Percentiles rank a stretch among this genome's conserved stretches.
These are phyloP conservation scores for Leccinum obscurum DNA, from an alignment of 768 basidiomycete genomes.

Conservation along the genomic window DNA sequence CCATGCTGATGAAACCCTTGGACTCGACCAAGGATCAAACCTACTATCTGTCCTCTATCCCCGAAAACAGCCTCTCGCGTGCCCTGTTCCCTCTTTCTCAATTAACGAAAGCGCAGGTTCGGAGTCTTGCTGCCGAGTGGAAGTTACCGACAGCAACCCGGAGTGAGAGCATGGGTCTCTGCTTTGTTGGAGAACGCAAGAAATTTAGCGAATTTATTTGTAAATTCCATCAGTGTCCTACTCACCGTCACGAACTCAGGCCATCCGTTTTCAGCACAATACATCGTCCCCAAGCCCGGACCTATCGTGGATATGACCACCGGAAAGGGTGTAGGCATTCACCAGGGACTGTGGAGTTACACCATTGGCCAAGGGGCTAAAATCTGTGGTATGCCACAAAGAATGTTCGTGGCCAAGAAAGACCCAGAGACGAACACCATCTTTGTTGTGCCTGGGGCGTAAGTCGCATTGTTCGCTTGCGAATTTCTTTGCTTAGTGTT, in stretches of 20 bases:
- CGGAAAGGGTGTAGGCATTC: constrained; percentile 56
- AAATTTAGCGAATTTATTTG: constrained; percentile 75
- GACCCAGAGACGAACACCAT: constrained; percentile 61
- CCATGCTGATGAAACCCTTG: constrained; percentile 50
- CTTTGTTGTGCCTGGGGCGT: constrained; percentile 77
- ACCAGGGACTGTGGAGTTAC: constrained; percentile 79
- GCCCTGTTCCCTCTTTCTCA: constrained; percentile 78
- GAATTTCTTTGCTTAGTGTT: neutral
- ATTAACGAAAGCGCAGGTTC: constrained; percentile 68
- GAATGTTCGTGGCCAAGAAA: constrained; percentile 76
- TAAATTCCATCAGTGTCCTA: constrained; percentile 33
- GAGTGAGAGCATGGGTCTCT: constrained; percentile 91
- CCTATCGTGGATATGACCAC: constrained; percentile 59
- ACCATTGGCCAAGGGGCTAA: constrained; percentile 84
- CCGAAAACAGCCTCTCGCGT: constrained; percentile 61
- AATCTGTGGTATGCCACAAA: constrained; percentile 57
- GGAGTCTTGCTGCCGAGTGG: constrained; percentile 63
- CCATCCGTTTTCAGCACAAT: constrained; percentile 55
- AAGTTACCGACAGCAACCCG: constrained; percentile 71
- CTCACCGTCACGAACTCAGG: neutral
- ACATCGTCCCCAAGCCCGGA: constrained; percentile 70
- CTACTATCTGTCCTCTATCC: constrained; percentile 82
- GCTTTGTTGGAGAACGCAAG: constrained; percentile 85
- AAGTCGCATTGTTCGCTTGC: constrained; percentile 21
- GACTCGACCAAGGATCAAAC: constrained; percentile 86